Conservation (phyloP, 2,329 filamentous ascomycete species). For the Dactylonectria macrodidyma region DNA sequence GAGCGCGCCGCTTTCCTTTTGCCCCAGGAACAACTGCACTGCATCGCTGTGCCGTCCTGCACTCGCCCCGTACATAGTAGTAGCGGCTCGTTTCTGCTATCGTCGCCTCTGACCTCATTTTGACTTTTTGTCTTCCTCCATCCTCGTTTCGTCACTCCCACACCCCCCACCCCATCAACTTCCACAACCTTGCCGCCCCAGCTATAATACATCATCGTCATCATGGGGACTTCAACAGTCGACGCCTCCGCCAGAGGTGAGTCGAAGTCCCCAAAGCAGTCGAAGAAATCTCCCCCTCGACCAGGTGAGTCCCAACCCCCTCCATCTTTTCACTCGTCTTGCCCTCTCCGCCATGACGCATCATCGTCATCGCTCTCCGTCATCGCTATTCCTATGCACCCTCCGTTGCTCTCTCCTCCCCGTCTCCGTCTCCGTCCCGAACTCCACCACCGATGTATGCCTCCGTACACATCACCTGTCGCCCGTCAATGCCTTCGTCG, state of each 20-base stretch:
- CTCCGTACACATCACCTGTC: slow-evolving; percentile 38
- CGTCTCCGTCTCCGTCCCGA: slow-evolving; percentile 15
- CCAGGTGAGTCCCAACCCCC: slow-evolving; percentile 57
- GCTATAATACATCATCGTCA: slow-evolving; percentile 64
- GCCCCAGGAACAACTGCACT: slow-evolving; percentile 36
- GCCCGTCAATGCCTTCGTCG: slow-evolving; percentile 32
- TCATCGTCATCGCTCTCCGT: slow-evolving; percentile 42
- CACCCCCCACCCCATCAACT: slow-evolving; percentile 49
- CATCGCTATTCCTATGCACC: slow-evolving; percentile 35
- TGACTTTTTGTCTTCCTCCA: slow-evolving; percentile 50
- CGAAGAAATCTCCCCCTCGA: slow-evolving; percentile 60
- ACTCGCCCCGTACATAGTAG: slow-evolving; percentile 33
- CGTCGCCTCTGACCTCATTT: slow-evolving; percentile 60
- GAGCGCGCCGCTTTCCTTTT: slow-evolving; percentile 27
- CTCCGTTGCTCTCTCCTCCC: slow-evolving; percentile 27
- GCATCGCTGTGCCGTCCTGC: slow-evolving; percentile 35
- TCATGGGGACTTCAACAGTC: slow-evolving; percentile 63
- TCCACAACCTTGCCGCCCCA: slow-evolving; percentile 48
- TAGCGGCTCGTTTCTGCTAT: slow-evolving; percentile 40
- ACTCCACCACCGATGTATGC: slow-evolving; percentile 16
- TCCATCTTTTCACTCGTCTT: slow-evolving; percentile 22
- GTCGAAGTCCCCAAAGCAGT: slow-evolving; percentile 65
- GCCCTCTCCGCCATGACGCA: slow-evolving; percentile 45
- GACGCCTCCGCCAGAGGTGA: slow-evolving; percentile 58
- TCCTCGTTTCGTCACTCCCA: slow-evolving; percentile 44